Percentiles rank a stretch among this genome's conserved stretches.
Evolutionary conservation across 176 grass and related monocot genomes (phyloP).

Genomic region (Saccharum officinarum): DNA sequence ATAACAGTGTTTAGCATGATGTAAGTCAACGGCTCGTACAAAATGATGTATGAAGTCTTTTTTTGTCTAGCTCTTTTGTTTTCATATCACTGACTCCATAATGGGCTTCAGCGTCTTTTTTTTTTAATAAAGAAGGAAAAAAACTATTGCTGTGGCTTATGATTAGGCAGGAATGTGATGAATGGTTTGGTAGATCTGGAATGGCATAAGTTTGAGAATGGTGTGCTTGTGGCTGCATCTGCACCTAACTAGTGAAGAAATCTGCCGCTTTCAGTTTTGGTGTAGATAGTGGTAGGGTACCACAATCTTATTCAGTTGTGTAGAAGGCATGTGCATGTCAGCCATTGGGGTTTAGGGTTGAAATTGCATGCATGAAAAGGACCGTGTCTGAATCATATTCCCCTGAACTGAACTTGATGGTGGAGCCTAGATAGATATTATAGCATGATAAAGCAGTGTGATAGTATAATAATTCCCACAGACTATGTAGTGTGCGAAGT

Average conservation of each 20-base stretch:
- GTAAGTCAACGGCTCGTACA: not conserved
- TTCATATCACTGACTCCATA: not conserved
- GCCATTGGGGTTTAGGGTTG: not conserved
- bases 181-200: conserved; percentile 11
- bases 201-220: not conserved
- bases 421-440: not conserved
- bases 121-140: not conserved
- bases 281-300: conserved; percentile 3
- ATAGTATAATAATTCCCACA: not conserved
- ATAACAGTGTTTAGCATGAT: not conserved
- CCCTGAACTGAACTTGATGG: not conserved
- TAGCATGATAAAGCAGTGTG: not conserved
- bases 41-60: not conserved
- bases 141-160: not conserved
- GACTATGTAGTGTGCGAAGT: not conserved
- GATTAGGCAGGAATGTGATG: conserved; percentile 8
- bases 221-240: not conserved
- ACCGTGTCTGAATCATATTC: not conserved
- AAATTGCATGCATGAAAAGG: not conserved
- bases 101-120: not conserved
- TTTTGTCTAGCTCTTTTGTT: not conserved
- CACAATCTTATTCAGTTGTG: not conserved
- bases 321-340: not conserved
- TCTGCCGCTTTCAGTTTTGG: conserved; percentile 12
- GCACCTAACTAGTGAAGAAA: conserved; percentile 10